Evolutionary conservation across 2,329 filamentous ascomycete species (phyloP).

Genomic region (Alternaria rosae): DNA sequence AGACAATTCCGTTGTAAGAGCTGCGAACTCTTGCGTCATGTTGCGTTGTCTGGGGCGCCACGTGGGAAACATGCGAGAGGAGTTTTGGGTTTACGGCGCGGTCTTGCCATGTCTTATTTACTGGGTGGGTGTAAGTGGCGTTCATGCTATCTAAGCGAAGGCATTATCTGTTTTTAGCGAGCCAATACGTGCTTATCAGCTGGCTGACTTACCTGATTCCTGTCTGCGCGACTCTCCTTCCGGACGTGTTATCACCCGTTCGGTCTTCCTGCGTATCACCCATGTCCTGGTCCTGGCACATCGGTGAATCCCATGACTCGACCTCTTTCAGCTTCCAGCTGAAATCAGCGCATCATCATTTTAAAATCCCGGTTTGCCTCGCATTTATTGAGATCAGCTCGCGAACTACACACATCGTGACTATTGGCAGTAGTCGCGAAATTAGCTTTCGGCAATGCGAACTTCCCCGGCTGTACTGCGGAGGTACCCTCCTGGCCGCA

Average conservation of each 20-base stretch:
- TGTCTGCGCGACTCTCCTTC: background rate
- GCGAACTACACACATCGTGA: background rate
- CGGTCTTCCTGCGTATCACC: background rate
- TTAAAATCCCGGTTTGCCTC: background rate
- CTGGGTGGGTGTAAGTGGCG: too few species aligned
- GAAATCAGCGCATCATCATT: background rate
- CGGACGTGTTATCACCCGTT: background rate
- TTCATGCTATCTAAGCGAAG: background rate
- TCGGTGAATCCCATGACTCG: background rate
- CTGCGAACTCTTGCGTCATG: background rate
- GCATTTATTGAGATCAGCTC: constrained; percentile 4
- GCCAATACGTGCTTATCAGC: background rate
- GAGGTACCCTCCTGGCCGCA: constrained; percentile 7
- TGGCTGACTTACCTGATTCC: background rate
- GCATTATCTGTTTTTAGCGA: background rate
- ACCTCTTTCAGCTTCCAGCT: background rate
- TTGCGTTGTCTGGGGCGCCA: background rate
- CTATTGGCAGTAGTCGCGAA: background rate
- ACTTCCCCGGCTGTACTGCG: constrained; percentile 3
- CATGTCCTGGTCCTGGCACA: background rate
- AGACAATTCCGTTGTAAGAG: background rate
- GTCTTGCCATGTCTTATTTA: background rate
- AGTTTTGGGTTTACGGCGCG: background rate
- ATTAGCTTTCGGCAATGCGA: constrained; percentile 6
- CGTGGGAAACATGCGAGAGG: background rate